Conservation (phyloP, 345 rosid species). For the Noccaea caerulescens region DNA sequence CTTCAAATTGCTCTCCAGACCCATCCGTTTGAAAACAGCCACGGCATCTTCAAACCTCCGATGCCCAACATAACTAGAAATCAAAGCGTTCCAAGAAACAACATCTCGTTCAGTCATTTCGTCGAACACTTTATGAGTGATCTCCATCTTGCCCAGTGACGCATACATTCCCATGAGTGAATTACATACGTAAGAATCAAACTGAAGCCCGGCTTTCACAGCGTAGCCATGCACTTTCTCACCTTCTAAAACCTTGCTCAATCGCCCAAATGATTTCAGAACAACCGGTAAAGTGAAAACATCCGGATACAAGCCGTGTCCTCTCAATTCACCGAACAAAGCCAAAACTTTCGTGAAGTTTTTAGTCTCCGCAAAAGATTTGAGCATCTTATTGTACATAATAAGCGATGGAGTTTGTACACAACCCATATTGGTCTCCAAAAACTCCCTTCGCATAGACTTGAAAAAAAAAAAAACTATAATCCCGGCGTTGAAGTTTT, state of each 20-base stretch:
- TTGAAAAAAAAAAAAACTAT: background rate
- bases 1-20: conserved; percentile 45
- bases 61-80: conserved; percentile 58
- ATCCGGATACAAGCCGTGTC: conserved; percentile 65
- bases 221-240: conserved; percentile 60
- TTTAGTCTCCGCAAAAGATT: conserved; percentile 55
- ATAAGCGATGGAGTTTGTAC: conserved; percentile 49
- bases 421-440: conserved; percentile 17
- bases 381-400: conserved; percentile 61
- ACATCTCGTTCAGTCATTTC: conserved; percentile 69
- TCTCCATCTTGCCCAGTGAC: conserved; percentile 45
- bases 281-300: conserved; percentile 78
- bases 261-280: conserved; percentile 49
- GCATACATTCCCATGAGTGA: conserved; percentile 75
- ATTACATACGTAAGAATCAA: conserved; percentile 65
- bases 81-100: conserved; percentile 76
- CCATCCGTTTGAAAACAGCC: conserved; percentile 52
- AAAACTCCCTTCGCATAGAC: background rate
- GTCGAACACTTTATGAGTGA: conserved; percentile 59
- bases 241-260: conserved; percentile 47
- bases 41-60: conserved; percentile 62
- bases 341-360: conserved; percentile 48
- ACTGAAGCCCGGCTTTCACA: conserved; percentile 58
- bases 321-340: conserved; percentile 54
- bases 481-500: background rate